phyloP scores from a whole-genome alignment of 257 asterid genomes.

The Solanum infundibuliforme region DNA sequence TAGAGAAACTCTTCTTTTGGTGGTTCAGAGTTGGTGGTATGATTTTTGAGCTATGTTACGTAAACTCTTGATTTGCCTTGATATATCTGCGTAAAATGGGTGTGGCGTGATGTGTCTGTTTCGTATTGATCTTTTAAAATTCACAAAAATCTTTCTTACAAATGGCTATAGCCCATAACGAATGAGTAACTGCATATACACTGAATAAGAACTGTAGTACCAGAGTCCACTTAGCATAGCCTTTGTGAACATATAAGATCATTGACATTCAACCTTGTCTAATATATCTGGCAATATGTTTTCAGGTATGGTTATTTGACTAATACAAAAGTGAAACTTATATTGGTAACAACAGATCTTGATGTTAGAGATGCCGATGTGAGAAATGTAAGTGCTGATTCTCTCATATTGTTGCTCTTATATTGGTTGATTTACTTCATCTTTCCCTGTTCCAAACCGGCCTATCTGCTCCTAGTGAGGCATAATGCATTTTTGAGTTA shows the following conservation, averaged over 20 bases:
- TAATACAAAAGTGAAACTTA: conserved; percentile 94
- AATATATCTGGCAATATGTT: conserved; percentile 5
- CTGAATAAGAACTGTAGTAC: not conserved
- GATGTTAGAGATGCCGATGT: conserved; percentile 93
- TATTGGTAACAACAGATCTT: conserved; percentile 91
- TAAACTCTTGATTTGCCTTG: not conserved
- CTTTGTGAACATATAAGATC: not conserved
- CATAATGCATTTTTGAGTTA: not conserved
- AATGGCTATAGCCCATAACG: not conserved
- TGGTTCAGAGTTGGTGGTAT: not conserved
- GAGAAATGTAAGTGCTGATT: conserved; percentile 58
- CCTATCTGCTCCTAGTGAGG: not conserved
- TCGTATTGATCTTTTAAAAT: not conserved
- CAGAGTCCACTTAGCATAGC: not conserved
- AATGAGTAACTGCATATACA: not conserved
- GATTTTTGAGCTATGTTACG: not conserved
- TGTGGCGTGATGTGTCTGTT: not conserved
- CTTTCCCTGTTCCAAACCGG: not conserved
- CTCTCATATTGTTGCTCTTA: not conserved
- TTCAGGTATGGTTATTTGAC: conserved; percentile 93
- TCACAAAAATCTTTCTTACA: not conserved
- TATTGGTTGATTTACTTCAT: not conserved
- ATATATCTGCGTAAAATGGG: not conserved
- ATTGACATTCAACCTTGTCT: not conserved
- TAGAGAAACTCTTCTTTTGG: not conserved